phyloP scores from a whole-genome alignment of 805 yeast species.

The Blastobotrys mokoenaii region DNA sequence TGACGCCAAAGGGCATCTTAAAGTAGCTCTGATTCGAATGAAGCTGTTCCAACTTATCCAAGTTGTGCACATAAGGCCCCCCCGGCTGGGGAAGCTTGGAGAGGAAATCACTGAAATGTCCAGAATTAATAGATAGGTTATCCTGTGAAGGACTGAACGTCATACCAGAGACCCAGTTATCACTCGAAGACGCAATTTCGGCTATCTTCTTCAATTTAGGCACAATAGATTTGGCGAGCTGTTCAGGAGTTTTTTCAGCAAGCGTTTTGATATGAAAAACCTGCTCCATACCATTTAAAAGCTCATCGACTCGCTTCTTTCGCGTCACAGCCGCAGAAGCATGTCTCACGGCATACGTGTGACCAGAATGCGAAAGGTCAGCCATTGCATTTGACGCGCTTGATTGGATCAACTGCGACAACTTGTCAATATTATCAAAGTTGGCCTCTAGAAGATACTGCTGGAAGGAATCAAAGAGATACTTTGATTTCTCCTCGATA shows the following conservation, averaged over 20 bases:
- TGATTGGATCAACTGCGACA: slow-evolving; percentile 63
- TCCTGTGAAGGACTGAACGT: slow-evolving; percentile 31
- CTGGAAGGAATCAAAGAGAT: slow-evolving; percentile 57
- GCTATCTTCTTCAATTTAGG: slow-evolving; percentile 43
- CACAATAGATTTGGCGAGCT: slow-evolving; percentile 44
- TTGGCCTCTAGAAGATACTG: slow-evolving; percentile 65
- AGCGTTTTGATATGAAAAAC: slow-evolving; percentile 59
- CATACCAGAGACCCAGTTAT: slow-evolving; percentile 18
- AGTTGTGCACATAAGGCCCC: neutral
- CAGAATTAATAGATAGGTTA: slow-evolving; percentile 46
- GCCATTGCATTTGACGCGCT: slow-evolving; percentile 71
- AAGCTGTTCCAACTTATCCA: neutral
- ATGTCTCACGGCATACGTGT: slow-evolving; percentile 63
- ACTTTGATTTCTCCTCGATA: slow-evolving; percentile 51
- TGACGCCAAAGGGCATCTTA: slow-evolving; percentile 79
- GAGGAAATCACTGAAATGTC: slow-evolving; percentile 21
- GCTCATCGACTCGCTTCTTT: slow-evolving; percentile 52
- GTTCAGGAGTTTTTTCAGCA: slow-evolving; percentile 42
- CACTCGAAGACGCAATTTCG: slow-evolving; percentile 11
- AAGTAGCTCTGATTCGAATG: slow-evolving; percentile 37
- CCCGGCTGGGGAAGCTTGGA: neutral
- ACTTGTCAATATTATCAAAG: slow-evolving; percentile 56
- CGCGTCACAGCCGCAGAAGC: slow-evolving; percentile 57
- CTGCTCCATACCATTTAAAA: slow-evolving; percentile 68
- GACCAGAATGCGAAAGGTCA: slow-evolving; percentile 80